Base-by-base conservation (phyloP, 2,329 filamentous ascomycete species). In the Penicillium italicum region DNA sequence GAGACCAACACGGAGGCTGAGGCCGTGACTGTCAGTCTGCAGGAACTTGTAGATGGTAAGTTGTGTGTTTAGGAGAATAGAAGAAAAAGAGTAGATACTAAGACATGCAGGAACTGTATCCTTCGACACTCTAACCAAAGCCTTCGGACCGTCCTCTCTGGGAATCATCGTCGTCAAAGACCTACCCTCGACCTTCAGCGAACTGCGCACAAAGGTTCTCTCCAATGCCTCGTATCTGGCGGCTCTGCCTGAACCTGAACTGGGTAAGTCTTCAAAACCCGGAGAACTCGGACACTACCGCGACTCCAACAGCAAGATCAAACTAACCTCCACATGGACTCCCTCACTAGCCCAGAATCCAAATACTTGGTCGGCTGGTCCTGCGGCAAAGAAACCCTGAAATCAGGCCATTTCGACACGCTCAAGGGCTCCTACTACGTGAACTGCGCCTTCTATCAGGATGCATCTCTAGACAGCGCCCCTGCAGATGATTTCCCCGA, bases 111-210 rank as follows among this genome's bases (percentile, higher is more conserved):
- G 73, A 46, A 64, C 69, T 6, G 69, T 80, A 42, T 72, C 77
- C 7, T 78, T 77, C 57, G 68, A 74, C 18, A 74, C 73, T 10
- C 69, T 80, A 12, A 73, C 76, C 31, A 70, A 88, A 64, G 94
- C 94, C 0, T 97, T 99, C 70, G 94, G 94, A 0, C 91, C 92
- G 1, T 85, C 89, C 26, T 96, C 91, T 2, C 79, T 97, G 12
- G 94, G 94, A 0, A 96, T 99, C 50, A 87, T 99, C 53, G 79
- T 97, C n/a, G 92, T 99, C 45, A 91, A 89, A 70, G 90, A 91
- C 69, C 83, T 97, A 0, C 90, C 91, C 0, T 60, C 80, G 6
- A 79, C 84, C 50, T 99, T 96, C 66, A 74, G 82, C 14, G 75
- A 81, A n/a, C 77, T 97, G 41, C 84, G 94, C 58, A 83, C 83